These are phyloP conservation scores for Phaeophleospora eucalypticola DNA, from an alignment of 2,329 filamentous ascomycete species.

Conservation along the genomic window DNA sequence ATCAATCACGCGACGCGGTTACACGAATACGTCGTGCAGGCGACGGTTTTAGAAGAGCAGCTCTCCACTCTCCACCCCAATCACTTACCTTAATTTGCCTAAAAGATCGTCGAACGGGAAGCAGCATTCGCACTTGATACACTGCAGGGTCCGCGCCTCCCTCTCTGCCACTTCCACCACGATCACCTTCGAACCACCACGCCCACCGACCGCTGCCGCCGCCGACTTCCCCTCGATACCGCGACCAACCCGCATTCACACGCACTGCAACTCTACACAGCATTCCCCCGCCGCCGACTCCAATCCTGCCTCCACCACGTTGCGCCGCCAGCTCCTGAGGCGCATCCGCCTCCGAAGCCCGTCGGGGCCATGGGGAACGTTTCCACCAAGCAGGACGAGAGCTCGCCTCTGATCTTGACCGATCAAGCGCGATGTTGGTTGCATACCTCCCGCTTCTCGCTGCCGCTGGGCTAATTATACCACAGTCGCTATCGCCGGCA, in stretches of 20 bases:
- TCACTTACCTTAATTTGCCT: too few relatives aligned
- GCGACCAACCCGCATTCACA: neutral
- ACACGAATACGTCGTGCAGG: too few relatives aligned
- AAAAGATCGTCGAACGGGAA: too few relatives aligned
- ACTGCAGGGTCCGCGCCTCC: too few relatives aligned
- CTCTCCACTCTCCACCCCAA: too few relatives aligned
- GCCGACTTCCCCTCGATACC: neutral
- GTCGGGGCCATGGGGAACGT: slow-evolving; percentile 73
- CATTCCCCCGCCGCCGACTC: slow-evolving; percentile 10
- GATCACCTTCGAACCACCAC: too few relatives aligned
- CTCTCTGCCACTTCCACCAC: too few relatives aligned
- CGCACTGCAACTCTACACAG: slow-evolving; percentile 3
- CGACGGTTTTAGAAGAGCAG: too few relatives aligned
- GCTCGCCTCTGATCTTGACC: slow-evolving; percentile 72
- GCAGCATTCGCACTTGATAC: too few relatives aligned
- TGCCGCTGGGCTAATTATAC: slow-evolving; percentile 4
- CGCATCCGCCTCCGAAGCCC: slow-evolving; percentile 18
- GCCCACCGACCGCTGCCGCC: too few relatives aligned
- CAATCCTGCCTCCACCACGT: slow-evolving; percentile 13
- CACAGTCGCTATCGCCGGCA: slow-evolving; percentile 79
- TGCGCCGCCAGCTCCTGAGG: slow-evolving; percentile 19
- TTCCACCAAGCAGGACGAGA: slow-evolving; percentile 82
- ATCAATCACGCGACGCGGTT: too few relatives aligned
- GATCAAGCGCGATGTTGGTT: slow-evolving; percentile 85
- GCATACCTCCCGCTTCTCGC: slow-evolving; percentile 14